Conservation (phyloP, 306 rosid species). For the apple (Malus domestica) region DNA sequence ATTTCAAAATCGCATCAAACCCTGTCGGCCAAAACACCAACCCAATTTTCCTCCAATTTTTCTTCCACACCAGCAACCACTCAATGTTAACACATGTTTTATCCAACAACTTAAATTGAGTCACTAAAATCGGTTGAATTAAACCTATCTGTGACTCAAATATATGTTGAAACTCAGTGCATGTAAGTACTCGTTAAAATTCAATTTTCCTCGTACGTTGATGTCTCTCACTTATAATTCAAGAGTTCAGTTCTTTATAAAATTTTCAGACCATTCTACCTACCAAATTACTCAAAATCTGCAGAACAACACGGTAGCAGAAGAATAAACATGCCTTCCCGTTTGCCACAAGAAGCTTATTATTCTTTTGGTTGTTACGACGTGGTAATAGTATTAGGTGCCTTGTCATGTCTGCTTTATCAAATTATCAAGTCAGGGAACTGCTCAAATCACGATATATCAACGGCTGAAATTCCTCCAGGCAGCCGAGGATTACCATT, state of each 20-base stretch:
- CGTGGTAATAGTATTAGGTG: not conserved
- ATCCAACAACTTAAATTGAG: no score
- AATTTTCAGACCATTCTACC: not conserved
- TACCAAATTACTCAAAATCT: not conserved
- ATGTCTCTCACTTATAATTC: not conserved
- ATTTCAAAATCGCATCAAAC: no score
- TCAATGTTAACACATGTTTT: no score
- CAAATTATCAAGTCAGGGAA: constrained; percentile 11
- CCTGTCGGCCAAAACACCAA: no score
- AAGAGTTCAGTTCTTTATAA: not conserved
- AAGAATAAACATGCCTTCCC: constrained; percentile 5
- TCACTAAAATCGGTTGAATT: no score
- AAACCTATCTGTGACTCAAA: no score
- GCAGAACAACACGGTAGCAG: not conserved
- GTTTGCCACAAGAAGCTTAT: constrained; percentile 13
- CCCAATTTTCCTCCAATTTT: no score
- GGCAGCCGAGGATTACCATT: constrained; percentile 65
- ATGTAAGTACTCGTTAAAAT: not conserved
- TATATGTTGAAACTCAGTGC: not conserved
- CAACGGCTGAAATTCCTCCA: constrained; percentile 33
- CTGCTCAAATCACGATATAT: constrained; percentile 10
- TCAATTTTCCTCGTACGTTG: not conserved
- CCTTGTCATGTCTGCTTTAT: constrained; percentile 13
- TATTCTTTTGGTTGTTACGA: constrained; percentile 3
- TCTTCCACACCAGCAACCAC: no score